These are phyloP conservation scores for Sphagnum magellanicum DNA, from an alignment of 228 moss, liverwort and hornwort genomes.

Conservation along the genomic window DNA sequence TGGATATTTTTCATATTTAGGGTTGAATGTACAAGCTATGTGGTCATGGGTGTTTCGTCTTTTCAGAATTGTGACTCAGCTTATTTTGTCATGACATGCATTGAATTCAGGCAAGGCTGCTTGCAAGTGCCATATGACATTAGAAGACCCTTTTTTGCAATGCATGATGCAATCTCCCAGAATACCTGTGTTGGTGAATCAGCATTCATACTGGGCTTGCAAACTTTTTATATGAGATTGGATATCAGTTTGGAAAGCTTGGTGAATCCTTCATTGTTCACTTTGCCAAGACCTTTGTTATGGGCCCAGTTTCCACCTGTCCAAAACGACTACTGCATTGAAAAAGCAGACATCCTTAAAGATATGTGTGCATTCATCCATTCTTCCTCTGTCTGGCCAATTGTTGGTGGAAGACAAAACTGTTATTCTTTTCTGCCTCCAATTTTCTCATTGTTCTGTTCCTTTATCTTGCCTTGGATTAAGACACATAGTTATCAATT, in stretches of 20 bases:
- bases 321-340: slow-evolving; percentile 31
- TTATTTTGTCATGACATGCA: not conserved
- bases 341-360: slow-evolving; percentile 26
- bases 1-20: too few species aligned
- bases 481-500: not conserved
- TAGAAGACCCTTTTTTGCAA: slow-evolving; percentile 13
- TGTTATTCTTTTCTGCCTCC: not conserved
- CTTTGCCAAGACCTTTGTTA: slow-evolving; percentile 30
- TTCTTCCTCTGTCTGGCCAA: not conserved
- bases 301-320: slow-evolving; percentile 27
- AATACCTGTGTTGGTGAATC: slow-evolving; percentile 36
- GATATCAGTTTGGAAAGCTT: slow-evolving; percentile 36
- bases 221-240: slow-evolving; percentile 32
- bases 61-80: not conserved
- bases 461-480: not conserved
- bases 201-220: slow-evolving; percentile 42
- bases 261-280: slow-evolving; percentile 32
- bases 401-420: not conserved
- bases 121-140: slow-evolving; percentile 19
- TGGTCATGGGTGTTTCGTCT: not conserved
- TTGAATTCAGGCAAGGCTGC: slow-evolving; percentile 44
- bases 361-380: slow-evolving; percentile 19
- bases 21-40: too few species aligned
- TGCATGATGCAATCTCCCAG: slow-evolving; percentile 13
- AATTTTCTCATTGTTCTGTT: not conserved